Evolutionary conservation across 108 stramenopile genomes (phyloP), one percentile per base, ranked within the genome.

Genomic region (Cylindrotheca fusiformis): DNA sequence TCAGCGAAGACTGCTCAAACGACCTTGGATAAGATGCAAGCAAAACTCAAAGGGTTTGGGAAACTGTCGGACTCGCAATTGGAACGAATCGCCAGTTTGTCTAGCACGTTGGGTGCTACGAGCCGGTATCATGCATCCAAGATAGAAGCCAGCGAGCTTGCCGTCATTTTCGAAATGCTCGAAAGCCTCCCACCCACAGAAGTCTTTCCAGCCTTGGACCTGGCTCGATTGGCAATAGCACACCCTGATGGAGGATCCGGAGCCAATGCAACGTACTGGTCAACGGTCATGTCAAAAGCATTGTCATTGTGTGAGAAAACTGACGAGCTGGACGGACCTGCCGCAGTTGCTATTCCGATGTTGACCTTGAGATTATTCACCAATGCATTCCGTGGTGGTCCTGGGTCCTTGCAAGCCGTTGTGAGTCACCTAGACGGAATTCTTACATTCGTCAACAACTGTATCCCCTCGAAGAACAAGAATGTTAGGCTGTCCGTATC

Each of bases 321-420:
- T 33, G 71, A 25, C 32, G 55, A 32, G 25, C 48, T 73, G 59
- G 57, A 51, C 41, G 73, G 79, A 47, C 81, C 77, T n/a, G 71
- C 80, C 6, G 75, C 77, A n/a, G 80, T 90, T 10, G 93, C 89
- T 1, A 80, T 94, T 52, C 93, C 93, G 0, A 91, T 94, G 93
- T 54, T 94, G 32, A 73, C 87, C 0, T 67, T 94, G 57, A 69
- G 93, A 28, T 64, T 90, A 47, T 78, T 86, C 67, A 72, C 87
- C 30, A 94, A 94, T 50, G 77, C 76, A 41, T 89, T 83, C 57
- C 80, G 74, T 51, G 91, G 87, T 24, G 91, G 91, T 29, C 58
- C 72, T 20, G 87, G 86, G 32, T 85, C 91, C 2, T 51, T 71
- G n/a, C 46, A 61, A 25, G 91, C 91, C 2, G 84, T 80, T 0